Evolutionary conservation across 225 moss, liverwort and hornwort genomes (phyloP).

Genomic region (Marchantia paleacea): DNA sequence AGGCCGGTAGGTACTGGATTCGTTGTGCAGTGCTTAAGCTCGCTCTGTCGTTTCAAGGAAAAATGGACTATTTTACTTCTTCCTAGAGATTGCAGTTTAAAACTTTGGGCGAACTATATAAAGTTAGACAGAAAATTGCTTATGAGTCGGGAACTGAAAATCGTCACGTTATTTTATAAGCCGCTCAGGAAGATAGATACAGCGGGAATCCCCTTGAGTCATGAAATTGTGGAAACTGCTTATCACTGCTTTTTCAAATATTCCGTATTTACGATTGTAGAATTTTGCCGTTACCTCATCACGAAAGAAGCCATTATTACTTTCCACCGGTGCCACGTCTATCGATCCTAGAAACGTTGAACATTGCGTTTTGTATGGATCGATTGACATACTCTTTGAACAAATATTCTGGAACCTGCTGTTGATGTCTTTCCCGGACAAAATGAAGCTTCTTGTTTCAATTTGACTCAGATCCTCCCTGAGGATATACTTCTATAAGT

Average conservation of each 20-base stretch:
- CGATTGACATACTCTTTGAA: background rate
- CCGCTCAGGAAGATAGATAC: background rate
- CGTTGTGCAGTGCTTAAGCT: background rate
- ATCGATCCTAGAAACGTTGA: background rate
- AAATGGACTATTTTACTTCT: background rate
- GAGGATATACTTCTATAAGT: too few relatives aligned
- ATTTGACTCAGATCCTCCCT: background rate
- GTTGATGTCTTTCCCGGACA: background rate
- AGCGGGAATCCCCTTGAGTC: background rate
- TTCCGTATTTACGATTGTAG: background rate
- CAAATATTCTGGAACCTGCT: background rate
- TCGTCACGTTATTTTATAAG: background rate
- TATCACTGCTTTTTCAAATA: background rate
- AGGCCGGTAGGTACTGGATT: background rate
- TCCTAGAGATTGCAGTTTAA: background rate
- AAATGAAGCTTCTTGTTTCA: background rate
- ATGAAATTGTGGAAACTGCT: background rate
- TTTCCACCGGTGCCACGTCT: background rate
- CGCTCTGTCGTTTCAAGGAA: background rate
- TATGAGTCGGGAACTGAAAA: background rate
- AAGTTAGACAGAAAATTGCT: background rate
- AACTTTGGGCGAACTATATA: background rate
- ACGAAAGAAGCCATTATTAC: background rate
- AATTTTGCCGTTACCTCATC: background rate
- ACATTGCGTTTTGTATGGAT: background rate